phyloP scores from a whole-genome alignment of 805 yeast genomes.

The Zygotorulaspora danielsina region DNA sequence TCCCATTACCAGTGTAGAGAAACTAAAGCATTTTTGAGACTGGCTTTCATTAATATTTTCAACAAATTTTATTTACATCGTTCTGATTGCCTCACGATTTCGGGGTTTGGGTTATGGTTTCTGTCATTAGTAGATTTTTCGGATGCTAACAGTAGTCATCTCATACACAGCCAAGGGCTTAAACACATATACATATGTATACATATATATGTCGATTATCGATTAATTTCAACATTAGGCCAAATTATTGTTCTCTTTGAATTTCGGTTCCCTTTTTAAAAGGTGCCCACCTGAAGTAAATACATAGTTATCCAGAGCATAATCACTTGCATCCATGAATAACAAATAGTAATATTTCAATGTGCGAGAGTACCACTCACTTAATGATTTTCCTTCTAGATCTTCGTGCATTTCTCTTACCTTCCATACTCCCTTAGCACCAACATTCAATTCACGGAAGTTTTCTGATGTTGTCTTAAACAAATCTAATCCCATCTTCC shows the following conservation, averaged over 20 bases:
- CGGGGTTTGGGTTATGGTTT: constrained; percentile 10
- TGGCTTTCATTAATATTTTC: constrained; percentile 15
- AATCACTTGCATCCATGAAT: constrained; percentile 42
- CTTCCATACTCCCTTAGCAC: constrained; percentile 40
- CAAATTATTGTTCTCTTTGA: not conserved
- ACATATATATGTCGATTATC: too few species aligned
- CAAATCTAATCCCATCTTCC: constrained; percentile 50
- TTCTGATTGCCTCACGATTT: constrained; percentile 1
- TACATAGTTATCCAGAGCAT: constrained; percentile 51
- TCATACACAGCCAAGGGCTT: constrained; percentile 6
- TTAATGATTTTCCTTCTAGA: constrained; percentile 36
- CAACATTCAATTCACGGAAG: constrained; percentile 30
- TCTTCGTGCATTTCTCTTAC: constrained; percentile 36
- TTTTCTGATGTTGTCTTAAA: constrained; percentile 39
- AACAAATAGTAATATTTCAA: constrained; percentile 52
- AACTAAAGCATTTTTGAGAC: constrained; percentile 6
- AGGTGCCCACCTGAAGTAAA: constrained; percentile 65
- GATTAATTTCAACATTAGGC: constrained; percentile 15
- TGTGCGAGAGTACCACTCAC: constrained; percentile 57
- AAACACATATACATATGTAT: constrained; percentile 6
- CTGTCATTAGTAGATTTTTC: constrained; percentile 2
- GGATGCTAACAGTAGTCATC: constrained; percentile 5
- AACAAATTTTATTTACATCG: constrained; percentile 13
- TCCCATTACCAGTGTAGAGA: constrained; percentile 58
- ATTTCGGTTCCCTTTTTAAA: constrained; percentile 30